Base-by-base conservation (phyloP, 441 rosid genomes). In the Populus hybrid region DNA sequence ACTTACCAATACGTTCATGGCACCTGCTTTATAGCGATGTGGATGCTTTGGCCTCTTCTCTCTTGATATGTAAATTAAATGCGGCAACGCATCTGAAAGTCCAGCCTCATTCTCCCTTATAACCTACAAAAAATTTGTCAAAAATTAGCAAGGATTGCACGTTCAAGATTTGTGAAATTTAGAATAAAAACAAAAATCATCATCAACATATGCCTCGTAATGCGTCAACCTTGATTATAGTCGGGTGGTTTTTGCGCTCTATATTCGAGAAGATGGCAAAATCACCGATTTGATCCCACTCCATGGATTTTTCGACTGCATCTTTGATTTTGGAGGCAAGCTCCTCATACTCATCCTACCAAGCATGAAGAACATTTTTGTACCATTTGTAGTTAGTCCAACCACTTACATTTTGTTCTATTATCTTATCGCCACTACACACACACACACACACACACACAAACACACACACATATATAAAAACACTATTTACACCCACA, bases 1-100 rank as follows among this genome's bases (percentile, higher is more conserved):
- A 26, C 82, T 77, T 80, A 92, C 94, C 68, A 92, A 78, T 31
- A 87, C 88, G 75, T 94, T 94, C 98, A 94, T 90, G 31, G 95
- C 97, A 31, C 94, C 93, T 2, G 95, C 92, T 84, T 92, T 91
- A 87, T 86, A 91, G 74, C 87, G 88, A 77, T 94, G 94, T 0
- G 81, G 75, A 67, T 84, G 82, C 26, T 84, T 81, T n/a, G 87
- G 86, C 28, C 72, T 69, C 82, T 94, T 91, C 84, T 92, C 95
- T 67, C 97, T 85, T 7, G 98, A 87, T 42, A 92, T 56, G 67
- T 94, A 94, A 7, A 91, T 79, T 73, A 94, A 29, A 75, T 82
- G 88, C 4, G 97, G 94, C 68, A 92, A 65, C 5, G 81, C 88
- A 24, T 83, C 78, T 4, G 78, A 76, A 3, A 2, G 21, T 40